Evolutionary conservation across 2,329 filamentous ascomycete species (phyloP), one percentile per base, ranked within the genome.

Genomic region (Aureobasidium sp.): DNA sequence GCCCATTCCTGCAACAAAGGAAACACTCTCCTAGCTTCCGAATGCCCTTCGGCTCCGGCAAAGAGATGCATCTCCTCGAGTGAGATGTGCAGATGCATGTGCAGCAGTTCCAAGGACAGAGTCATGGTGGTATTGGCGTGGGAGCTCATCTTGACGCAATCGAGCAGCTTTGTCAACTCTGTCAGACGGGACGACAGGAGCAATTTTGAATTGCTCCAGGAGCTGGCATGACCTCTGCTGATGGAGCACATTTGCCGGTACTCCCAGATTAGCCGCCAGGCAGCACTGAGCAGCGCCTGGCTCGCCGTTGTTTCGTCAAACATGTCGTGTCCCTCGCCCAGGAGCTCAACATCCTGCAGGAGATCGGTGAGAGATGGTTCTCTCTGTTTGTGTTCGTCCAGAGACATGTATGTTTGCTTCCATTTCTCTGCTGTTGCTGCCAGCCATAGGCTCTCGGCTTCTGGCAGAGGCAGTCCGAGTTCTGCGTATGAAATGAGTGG

Each of bases 401-500:
- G 66, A 64, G 68, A 77, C 3, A 88, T 72, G 65, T 84, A 88
- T 1, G 80, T 75, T 8, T 75, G 71, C 70, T 87, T 88, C 87
- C 88, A 91, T 64, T 85, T 81, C 20, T 76, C 69, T 1, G 87
- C 85, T 0, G 80, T 81, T 34, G 80, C 79, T 1, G 88, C 87
- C 52, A 83, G 79, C 88, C 88, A 91, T 1, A 91, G 71, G 14
- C 82, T 78, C 60, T 81, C 79, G 0, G 83, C 76, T 64, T 82
- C 82, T 0, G 88, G 87, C 0, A 91, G 72, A 1, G 87, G 86
- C 2, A 90, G 74, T 4, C 83, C 83, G 53, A 90, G 74, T 67
- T 90, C 88, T 0, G 85, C 80, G 67, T 89, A 90, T 0, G 87
- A 87, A 65, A 90, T 83, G 22, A 84, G 75, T 0, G 86, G 85